Conservation (phyloP, 2,329 filamentous ascomycete species). For the Lasiodiplodia gonubiensis region DNA sequence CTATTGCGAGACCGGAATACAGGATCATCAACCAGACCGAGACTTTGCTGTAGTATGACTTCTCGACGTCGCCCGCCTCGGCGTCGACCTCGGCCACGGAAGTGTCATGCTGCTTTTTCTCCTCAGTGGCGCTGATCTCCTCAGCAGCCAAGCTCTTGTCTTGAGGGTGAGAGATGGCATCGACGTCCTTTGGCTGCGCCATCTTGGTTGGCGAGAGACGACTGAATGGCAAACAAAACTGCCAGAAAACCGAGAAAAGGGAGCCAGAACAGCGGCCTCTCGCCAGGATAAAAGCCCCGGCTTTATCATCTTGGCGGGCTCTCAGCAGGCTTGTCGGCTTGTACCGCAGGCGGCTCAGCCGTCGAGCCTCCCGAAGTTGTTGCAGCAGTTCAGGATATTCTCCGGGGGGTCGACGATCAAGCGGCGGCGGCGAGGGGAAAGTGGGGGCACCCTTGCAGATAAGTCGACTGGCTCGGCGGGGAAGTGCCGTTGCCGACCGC, state of each 20-base stretch:
- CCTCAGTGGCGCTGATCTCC: background rate
- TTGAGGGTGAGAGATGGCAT: background rate
- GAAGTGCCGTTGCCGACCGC: conserved; percentile 21
- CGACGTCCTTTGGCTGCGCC: conserved; percentile 3
- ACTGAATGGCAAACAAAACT: background rate
- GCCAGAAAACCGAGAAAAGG: background rate
- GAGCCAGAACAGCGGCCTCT: background rate
- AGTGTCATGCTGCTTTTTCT: background rate
- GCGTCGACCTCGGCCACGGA: conserved; percentile 8
- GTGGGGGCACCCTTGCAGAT: background rate
- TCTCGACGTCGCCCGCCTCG: conserved; percentile 2
- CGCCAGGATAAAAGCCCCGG: background rate
- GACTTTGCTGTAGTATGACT: conserved; percentile 13
- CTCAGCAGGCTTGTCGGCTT: background rate
- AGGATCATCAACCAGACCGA: conserved; percentile 39
- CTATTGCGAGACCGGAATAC: conserved; percentile 44
- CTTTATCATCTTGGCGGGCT: background rate
- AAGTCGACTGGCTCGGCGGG: conserved; percentile 14
- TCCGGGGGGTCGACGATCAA: background rate
- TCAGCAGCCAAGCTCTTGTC: background rate
- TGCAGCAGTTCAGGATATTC: background rate
- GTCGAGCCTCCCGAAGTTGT: background rate
- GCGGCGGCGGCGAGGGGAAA: background rate
- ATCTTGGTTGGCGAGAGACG: background rate
- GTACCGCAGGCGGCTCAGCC: background rate